Evolutionary conservation across 2,329 filamentous ascomycete species (phyloP).

Genomic region (Capronia coronata): DNA sequence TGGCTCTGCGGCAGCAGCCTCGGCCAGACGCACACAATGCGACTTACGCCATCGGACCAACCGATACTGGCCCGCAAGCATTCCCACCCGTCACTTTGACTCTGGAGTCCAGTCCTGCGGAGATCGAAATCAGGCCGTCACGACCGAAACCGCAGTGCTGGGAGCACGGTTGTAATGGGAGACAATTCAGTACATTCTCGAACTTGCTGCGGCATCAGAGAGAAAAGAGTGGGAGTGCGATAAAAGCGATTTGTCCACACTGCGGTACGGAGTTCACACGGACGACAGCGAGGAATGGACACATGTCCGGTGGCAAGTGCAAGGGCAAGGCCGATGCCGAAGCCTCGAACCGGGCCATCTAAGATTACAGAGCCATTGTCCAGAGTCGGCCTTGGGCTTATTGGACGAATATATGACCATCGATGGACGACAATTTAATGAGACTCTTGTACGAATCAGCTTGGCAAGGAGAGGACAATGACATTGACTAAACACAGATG

Average conservation of each 20-base stretch:
- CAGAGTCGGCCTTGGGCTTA: too few relatives aligned
- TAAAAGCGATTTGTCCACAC: constrained; percentile 82
- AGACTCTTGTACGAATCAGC: neutral
- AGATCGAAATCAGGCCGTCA: constrained; percentile 32
- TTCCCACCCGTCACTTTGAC: constrained; percentile 19
- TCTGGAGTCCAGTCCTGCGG: constrained; percentile 23
- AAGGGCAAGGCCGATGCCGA: constrained; percentile 49
- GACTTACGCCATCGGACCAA: constrained; percentile 13
- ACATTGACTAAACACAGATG: too few relatives aligned
- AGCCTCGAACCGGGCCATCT: constrained; percentile 8
- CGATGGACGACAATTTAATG: too few relatives aligned
- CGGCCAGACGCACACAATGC: constrained; percentile 12
- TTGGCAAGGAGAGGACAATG: too few relatives aligned
- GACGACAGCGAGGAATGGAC: constrained; percentile 81
- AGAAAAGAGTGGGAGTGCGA: constrained; percentile 85
- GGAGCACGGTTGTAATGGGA: constrained; percentile 94
- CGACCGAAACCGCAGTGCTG: constrained; percentile 93
- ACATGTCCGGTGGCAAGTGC: constrained; percentile 83
- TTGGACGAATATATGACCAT: constrained; percentile 8
- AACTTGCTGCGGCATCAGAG: constrained; percentile 87
- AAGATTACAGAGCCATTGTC: constrained; percentile 1
- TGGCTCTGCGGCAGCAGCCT: constrained; percentile 10
- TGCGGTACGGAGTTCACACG: constrained; percentile 91
- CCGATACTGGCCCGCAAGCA: constrained; percentile 11
- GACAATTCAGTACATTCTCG: constrained; percentile 94